Evolutionary conservation across 1,284 basidiomycete genomes (phyloP).

Genomic region (Sanghuangporus sanghuang): DNA sequence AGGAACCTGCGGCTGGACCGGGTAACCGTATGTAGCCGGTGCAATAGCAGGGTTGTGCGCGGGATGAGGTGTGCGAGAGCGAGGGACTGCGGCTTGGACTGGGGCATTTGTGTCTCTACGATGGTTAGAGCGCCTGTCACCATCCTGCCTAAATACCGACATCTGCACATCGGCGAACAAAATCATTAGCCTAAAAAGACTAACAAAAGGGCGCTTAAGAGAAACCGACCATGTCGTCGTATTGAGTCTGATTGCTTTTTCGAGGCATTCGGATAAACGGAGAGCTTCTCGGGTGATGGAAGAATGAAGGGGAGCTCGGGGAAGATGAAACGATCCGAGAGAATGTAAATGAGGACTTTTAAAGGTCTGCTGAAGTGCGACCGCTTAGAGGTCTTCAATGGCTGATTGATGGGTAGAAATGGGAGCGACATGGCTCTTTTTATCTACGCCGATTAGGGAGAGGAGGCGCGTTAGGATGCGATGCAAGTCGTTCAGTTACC

Average conservation of each 20-base stretch:
- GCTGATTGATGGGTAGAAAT: neutral
- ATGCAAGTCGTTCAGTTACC: slow-evolving; percentile 4
- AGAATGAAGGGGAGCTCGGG: neutral
- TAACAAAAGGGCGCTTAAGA: neutral
- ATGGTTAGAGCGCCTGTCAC: neutral
- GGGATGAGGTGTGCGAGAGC: neutral
- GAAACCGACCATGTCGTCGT: slow-evolving; percentile 10
- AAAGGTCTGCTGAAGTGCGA: neutral
- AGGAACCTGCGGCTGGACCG: neutral
- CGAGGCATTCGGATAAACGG: slow-evolving; percentile 9
- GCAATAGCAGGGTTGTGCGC: neutral
- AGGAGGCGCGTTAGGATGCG: neutral
- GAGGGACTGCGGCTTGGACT: neutral
- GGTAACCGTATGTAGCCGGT: neutral
- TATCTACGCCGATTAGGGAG: neutral
- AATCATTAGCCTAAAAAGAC: neutral
- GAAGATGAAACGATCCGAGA: neutral
- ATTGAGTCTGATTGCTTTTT: slow-evolving; percentile 13
- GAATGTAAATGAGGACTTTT: neutral
- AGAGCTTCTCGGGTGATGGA: neutral
- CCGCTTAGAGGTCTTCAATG: slow-evolving; percentile 2
- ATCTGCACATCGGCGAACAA: slow-evolving; percentile 4
- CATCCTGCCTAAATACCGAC: slow-evolving; percentile 11
- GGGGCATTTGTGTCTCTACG: neutral
- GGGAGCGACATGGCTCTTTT: slow-evolving; percentile 2